Percentiles rank a stretch among this genome's conserved stretches.
Conservation (phyloP, 2,329 filamentous ascomycete genomes). For the Hypoxylon sp. region DNA sequence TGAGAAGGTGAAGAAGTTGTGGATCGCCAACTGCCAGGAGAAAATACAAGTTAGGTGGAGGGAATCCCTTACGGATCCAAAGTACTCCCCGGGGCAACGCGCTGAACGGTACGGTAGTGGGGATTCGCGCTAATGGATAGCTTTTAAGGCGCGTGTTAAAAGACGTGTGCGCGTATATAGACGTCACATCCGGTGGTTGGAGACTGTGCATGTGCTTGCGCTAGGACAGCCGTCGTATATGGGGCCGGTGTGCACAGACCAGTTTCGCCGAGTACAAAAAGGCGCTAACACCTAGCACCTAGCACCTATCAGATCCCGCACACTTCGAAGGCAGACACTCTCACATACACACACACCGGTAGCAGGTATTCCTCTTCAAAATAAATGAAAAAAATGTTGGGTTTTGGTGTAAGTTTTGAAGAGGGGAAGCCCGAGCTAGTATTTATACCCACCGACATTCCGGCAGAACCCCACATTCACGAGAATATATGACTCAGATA, state of each 20-base stretch:
- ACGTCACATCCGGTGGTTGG: conserved; percentile 47
- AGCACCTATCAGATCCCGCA: conserved; percentile 43
- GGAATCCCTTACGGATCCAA: conserved; percentile 46
- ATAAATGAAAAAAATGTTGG: conserved; percentile 33
- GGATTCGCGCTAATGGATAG: conserved; percentile 49
- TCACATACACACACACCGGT: conserved; percentile 22
- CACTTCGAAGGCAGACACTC: conserved; percentile 39
- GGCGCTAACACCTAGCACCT: conserved; percentile 44
- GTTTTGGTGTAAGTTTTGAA: conserved; percentile 23
- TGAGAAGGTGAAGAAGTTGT: conserved; percentile 26
- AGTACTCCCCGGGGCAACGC: conserved; percentile 48
- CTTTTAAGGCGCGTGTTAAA: conserved; percentile 43
- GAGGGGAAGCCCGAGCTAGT: conserved; percentile 48
- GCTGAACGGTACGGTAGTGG: conserved; percentile 44
- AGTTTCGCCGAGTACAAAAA: conserved; percentile 33
- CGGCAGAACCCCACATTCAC: conserved; percentile 31
- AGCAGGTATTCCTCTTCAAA: conserved; percentile 43
- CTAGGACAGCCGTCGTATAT: conserved; percentile 20
- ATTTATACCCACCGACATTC: conserved; percentile 55
- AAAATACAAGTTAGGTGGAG: conserved; percentile 48
- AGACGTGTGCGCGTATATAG: conserved; percentile 25
- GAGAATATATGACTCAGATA: conserved; percentile 43
- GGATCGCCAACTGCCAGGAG: conserved; percentile 25
- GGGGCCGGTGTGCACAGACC: conserved; percentile 33
- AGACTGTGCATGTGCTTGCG: not conserved